Base-by-base conservation (phyloP, 2,329 filamentous ascomycete species). In the Paraphaeosphaeria minitans region DNA sequence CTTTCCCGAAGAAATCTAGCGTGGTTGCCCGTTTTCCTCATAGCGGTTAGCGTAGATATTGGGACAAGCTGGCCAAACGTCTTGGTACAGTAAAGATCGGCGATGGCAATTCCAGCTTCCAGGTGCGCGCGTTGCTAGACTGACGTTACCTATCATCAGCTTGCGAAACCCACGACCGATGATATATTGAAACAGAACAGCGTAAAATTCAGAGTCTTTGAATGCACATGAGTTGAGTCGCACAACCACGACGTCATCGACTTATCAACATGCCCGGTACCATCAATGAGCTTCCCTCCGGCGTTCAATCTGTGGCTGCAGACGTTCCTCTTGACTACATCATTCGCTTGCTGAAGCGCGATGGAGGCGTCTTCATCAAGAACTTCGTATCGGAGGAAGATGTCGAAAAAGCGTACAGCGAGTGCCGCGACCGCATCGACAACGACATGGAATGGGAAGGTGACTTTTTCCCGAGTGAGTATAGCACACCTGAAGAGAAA, bases 391-490 rank as follows among this genome's bases (percentile, higher is more conserved):
- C 58, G 4, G 46, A 50, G 22, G 56, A 33, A 14, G 61, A 63
- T 24, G 50, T 58, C 1, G 61, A 60, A n/a, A 59, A 58, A 42
- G 56, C 61, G 3, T 58, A 63, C 31, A 51, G 47, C 27, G 61
- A 63, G 24, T 58, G 59, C 33, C 52, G 58, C 19, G 56, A 61
- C n/a, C 48, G 54, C n/a, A 27, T 63, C 14, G 58, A 61, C 19
- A 57, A 54, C 13, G 61, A 63, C 21, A 55, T 56, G 35, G 61
- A 56, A 46, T 63, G 61, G 61, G 61, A 63, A 12, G 61, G 61
- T 4, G 46, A 50, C 9, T 63, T 63, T 49, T 63, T 63, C 22
- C 61, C 61, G 1, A 63, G 61, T 63, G 45, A 43, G 60, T 49
- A 24, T 35, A 42, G 16, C 13, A 48, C 14, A 7, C 19, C 27